Evolutionary conservation across 495 filamentous ascomycete genomes (phyloP).

Genomic region (Bryoglossum gracile): DNA sequence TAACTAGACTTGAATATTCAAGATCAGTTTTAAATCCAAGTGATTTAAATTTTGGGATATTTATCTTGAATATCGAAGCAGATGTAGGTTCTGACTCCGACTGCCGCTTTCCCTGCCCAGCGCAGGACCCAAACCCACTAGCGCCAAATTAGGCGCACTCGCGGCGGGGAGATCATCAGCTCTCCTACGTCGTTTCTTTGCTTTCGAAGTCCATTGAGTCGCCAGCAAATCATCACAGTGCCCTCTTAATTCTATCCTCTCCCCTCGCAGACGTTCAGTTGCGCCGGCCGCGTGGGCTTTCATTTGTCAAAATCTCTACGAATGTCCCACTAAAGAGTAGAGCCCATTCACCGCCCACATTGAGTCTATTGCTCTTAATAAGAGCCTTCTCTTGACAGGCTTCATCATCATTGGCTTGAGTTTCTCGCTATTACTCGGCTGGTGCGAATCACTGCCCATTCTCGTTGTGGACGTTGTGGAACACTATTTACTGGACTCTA

Average conservation of each 20-base stretch:
- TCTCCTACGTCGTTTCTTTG: background rate
- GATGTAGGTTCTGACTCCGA: background rate
- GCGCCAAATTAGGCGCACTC: slow-evolving; percentile 2
- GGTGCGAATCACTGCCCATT: background rate
- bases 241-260: background rate
- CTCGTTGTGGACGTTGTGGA: background rate
- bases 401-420: slow-evolving; percentile 5
- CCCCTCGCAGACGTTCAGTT: background rate
- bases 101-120: background rate
- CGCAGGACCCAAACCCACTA: too few relatives aligned
- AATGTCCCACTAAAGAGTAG: slow-evolving; percentile 4
- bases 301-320: slow-evolving; percentile 8
- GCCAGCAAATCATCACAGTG: slow-evolving; percentile 1
- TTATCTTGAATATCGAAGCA: too few relatives aligned
- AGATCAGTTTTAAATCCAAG: background rate
- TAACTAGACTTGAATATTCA: background rate
- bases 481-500: background rate
- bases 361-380: background rate
- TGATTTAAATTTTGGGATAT: too few relatives aligned
- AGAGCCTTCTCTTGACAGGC: background rate
- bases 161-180: slow-evolving; percentile 1
- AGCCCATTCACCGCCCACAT: slow-evolving; percentile 14
- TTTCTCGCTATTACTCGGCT: background rate
- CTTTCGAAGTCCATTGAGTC: slow-evolving; percentile 10
- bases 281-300: slow-evolving; percentile 11